phyloP scores from a whole-genome alignment of 345 rosid genomes.

The Brassica juncea region DNA sequence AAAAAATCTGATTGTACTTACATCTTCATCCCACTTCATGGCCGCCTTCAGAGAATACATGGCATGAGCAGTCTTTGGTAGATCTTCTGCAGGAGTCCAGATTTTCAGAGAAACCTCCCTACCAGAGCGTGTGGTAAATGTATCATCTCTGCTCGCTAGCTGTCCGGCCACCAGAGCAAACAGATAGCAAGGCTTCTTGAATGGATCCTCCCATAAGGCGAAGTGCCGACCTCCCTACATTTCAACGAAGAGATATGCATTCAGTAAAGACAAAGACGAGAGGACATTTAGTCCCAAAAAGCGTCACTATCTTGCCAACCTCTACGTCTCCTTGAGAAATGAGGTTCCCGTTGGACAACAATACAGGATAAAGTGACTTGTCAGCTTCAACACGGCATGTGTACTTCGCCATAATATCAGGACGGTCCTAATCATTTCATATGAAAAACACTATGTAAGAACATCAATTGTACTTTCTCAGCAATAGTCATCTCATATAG shows the following conservation, averaged over 20 bases:
- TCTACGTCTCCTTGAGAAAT: constrained; percentile 74
- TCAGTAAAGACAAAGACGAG: constrained; percentile 24
- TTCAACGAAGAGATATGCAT: constrained; percentile 4
- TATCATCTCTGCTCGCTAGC: constrained; percentile 89
- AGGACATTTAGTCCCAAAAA: constrained; percentile 6
- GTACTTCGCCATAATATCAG: constrained; percentile 95
- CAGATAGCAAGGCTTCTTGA: constrained; percentile 95
- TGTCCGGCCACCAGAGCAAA: constrained; percentile 95
- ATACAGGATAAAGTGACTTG: constrained; percentile 79
- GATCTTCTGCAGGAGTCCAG: constrained; percentile 94
- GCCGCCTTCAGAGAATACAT: constrained; percentile 98
- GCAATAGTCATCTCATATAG: constrained; percentile 7
- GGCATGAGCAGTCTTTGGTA: constrained; percentile 95
- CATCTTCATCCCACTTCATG: constrained; percentile 99
- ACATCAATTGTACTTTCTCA: constrained; percentile 18
- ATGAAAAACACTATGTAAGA: constrained; percentile 28
- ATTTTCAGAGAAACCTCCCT: constrained; percentile 77
- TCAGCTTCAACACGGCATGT: constrained; percentile 93
- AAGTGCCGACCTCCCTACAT: constrained; percentile 85
- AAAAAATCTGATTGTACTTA: constrained; percentile 33
- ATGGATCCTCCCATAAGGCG: constrained; percentile 96
- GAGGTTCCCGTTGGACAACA: constrained; percentile 94
- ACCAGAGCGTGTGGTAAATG: constrained; percentile 77
- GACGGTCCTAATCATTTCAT: constrained; percentile 68
- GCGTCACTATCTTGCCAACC: constrained; percentile 45